Evolutionary conservation across 192 early-diverging fungal genomes (phyloP), one percentile per base, ranked within the genome.

Genomic region (Coemansia sp.): DNA sequence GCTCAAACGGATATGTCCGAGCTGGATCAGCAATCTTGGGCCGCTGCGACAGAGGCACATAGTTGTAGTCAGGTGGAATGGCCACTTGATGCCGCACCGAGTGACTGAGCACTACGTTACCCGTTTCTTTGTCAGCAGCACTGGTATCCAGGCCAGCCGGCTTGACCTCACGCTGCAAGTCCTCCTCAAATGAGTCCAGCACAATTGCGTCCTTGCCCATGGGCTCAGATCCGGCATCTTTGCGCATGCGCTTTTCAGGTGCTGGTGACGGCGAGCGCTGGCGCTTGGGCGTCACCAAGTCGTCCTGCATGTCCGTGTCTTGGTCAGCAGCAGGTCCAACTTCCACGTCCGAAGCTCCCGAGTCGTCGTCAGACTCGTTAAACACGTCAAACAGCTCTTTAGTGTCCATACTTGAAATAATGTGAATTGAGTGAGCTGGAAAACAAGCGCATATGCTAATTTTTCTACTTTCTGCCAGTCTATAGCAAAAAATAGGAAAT

Each of bases 31-130:
- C 84, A 40, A 90, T 90, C 12, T 87, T 82, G 2, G 90, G 88
- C 53, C 97, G 93, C 73, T 96, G 83, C 21, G 92, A 87, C 17
- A 98, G 83, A 10, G 95, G 94, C 14, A 88, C 78, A 71, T 98
- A 98, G 15, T 82, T 65, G 82, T 94, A 97, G 53, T 84, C 87
- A 0, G 88, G 88, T 12, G 96, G 96, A 20, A 96, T 75, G 9
- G 96, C 90, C 1, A 98, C 96, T 81, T 98, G 94, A 74, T 98
- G 96, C 21, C 93, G 84, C 51, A 98, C 94, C 81, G 91, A 85
- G 62, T 53, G 60, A 60, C 69, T 72, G 31, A 82, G 57, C 19
- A 82, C 79, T 3, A 82, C 48, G 34, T 66, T 75, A 26, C 84
- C 83, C 6, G 78, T 82, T 47, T 78, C 71, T 59, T 73, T 78